A percentile compares a stretch with the other conserved stretches of the same genome.
Evolutionary conservation across 805 yeast species (phyloP).

Genomic region (Wickerhamomyces kurtzmanii): DNA sequence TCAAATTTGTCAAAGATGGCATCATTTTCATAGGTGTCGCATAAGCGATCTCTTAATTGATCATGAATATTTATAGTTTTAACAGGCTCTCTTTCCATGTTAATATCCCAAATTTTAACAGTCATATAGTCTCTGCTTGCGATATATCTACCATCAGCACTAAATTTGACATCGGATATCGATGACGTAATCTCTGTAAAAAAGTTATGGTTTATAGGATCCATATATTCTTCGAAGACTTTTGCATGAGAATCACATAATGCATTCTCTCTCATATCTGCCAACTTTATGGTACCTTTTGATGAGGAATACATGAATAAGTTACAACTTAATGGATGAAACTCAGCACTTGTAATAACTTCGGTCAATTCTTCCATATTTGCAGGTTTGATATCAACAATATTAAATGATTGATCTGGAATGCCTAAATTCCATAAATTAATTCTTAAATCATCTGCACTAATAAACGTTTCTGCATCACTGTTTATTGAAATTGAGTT

Average conservation of each 20-base stretch:
- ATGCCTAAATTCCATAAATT: slow-evolving; percentile 93
- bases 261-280: slow-evolving; percentile 95
- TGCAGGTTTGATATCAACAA: slow-evolving; percentile 95
- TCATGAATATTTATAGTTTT: slow-evolving; percentile 95
- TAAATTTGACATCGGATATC: slow-evolving; percentile 87
- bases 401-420: slow-evolving; percentile 92
- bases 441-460: slow-evolving; percentile 90
- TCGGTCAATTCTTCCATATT: slow-evolving; percentile 99
- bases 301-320: slow-evolving; percentile 91
- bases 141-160: slow-evolving; percentile 86
- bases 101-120: slow-evolving; percentile 95
- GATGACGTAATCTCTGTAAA: slow-evolving; percentile 95
- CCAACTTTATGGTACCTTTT: slow-evolving; percentile 89
- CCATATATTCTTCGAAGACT: slow-evolving; percentile 86
- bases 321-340: slow-evolving; percentile 90
- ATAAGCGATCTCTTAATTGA: slow-evolving; percentile 81
- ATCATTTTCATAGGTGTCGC: slow-evolving; percentile 97
- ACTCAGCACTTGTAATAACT: slow-evolving; percentile 93
- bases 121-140: slow-evolving; percentile 97
- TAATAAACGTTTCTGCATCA: slow-evolving; percentile 91
- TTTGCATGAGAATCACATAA: slow-evolving; percentile 85
- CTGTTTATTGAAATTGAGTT: slow-evolving; percentile 91
- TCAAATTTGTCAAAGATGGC: slow-evolving; percentile 98
- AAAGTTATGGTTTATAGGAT: slow-evolving; percentile 87
- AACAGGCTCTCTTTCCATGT: slow-evolving; percentile 92